phyloP scores from a whole-genome alignment of 2,329 filamentous ascomycete species.

The Aspergillus eucalypticola region DNA sequence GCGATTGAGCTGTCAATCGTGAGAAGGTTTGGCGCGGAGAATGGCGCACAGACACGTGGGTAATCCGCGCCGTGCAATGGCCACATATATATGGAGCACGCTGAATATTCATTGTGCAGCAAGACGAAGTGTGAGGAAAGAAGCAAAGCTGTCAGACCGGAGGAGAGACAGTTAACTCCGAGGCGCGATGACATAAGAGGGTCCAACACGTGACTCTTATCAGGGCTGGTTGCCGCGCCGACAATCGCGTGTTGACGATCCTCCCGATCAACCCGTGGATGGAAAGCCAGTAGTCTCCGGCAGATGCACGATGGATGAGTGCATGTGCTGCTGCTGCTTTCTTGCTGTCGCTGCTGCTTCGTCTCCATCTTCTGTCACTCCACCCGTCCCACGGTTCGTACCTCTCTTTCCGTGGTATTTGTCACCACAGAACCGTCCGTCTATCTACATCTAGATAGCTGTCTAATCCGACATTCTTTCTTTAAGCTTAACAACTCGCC shows the following conservation, averaged over 20 bases:
- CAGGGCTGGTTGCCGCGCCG: constrained; percentile 18
- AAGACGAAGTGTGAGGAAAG: constrained; percentile 1
- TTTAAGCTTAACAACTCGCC: constrained; percentile 16
- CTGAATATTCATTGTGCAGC: constrained; percentile 28
- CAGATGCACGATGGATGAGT: neutral
- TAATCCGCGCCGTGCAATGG: constrained; percentile 29
- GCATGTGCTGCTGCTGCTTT: neutral
- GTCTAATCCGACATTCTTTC: constrained; percentile 25
- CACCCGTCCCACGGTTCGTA: constrained; percentile 6
- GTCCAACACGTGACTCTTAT: constrained; percentile 18
- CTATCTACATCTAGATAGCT: neutral
- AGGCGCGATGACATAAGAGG: constrained; percentile 7
- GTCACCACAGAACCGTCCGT: neutral
- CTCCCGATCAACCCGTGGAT: constrained; percentile 4
- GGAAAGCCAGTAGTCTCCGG: neutral
- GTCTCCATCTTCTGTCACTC: neutral
- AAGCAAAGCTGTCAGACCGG: constrained; percentile 2
- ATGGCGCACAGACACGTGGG: constrained; percentile 13
- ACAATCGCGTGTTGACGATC: constrained; percentile 22
- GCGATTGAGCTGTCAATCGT: constrained; percentile 20
- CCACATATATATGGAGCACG: constrained; percentile 31
- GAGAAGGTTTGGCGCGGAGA: constrained; percentile 1
- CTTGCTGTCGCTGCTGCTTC: neutral
- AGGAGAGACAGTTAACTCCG: constrained; percentile 5
- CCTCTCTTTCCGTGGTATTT: constrained; percentile 1